These are phyloP conservation scores for Ambrosia artemisiifolia DNA, from an alignment of 129 eudicot species.

Conservation along the genomic window DNA sequence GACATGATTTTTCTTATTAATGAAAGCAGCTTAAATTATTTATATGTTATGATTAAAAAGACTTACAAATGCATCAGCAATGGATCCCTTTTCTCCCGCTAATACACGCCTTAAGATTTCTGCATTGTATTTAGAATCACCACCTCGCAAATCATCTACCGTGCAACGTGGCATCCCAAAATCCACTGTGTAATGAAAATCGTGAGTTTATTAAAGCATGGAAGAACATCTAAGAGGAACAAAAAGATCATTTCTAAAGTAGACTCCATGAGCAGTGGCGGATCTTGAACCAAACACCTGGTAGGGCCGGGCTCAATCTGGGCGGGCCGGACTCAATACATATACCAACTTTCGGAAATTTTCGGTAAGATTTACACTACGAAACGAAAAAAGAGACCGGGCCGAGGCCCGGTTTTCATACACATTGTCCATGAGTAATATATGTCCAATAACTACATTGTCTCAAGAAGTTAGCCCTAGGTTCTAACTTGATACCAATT, in stretches of 20 bases:
- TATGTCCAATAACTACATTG: not conserved
- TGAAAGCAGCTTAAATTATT: not conserved
- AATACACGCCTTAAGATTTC: conserved; percentile 67
- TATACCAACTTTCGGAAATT: too few relatives aligned
- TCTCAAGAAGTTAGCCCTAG: not conserved
- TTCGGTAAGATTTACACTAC: too few relatives aligned
- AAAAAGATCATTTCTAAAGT: not conserved
- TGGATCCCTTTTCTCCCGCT: conserved; percentile 78
- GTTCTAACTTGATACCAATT: not conserved
- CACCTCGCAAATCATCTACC: conserved; percentile 73
- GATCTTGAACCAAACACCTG: too few relatives aligned
- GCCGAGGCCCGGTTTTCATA: too few relatives aligned
- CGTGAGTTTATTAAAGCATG: not conserved
- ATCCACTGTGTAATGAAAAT: conserved; percentile 45
- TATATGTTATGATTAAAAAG: not conserved
- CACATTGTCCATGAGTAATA: not conserved
- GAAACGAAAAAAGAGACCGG: too few relatives aligned
- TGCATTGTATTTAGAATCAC: conserved; percentile 76
- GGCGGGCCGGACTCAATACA: too few relatives aligned
- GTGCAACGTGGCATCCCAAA: conserved; percentile 93
- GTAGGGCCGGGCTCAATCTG: too few relatives aligned
- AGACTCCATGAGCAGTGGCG: not conserved
- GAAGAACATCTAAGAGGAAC: not conserved
- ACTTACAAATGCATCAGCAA: conserved; percentile 89
- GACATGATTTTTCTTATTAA: not conserved